Evolutionary conservation across 306 rosid species (phyloP), one percentile per base, ranked within the genome.

Genomic region (Dalbergia oliveri): DNA sequence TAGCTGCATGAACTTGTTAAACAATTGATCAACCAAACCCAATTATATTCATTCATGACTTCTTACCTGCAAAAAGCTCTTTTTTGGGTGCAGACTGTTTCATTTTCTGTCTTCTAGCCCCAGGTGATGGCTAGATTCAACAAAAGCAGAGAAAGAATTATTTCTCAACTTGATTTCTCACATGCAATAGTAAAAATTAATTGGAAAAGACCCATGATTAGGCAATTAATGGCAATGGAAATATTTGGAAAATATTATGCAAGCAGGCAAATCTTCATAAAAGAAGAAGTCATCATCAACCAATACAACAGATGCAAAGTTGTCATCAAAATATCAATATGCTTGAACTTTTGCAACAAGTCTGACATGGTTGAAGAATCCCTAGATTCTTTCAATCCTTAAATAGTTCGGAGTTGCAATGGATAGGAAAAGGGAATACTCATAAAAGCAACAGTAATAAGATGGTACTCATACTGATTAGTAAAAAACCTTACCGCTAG

Each of bases 31-130:
- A 58, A 79, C 14, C 45, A 65, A 33, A 12, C 74, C 33, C 65
- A 64, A 11, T 19, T 62, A 60, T 66, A 56, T 69, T 76, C 68
- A 57, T 45, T 50, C 14, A 79, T 72, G 72, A 81, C 49, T 75
- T 81, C 91, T 86, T 86, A 94, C 98, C 93, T 86, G 68, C 79
- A 75, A 72, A 82, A 78, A 33, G 77, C 76, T 82, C 86, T 62
- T 69, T 83, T 73, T 66, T 73, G 26, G 84, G 76, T 81, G 87
- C 76, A 35, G 90, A 83, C 69, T 76, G 89, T 76, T 87, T 77
- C 51, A 64, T 23, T 69, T 91, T 90, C 80, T 86, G 93, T 86
- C 83, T 82, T 86, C 87, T 90, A 14, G 85, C 86, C 60, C 88
- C 80, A 78, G 87, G 80, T 76, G 93, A 80, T 53, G 90, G 73